Percentiles rank a stretch among this genome's conserved stretches.
Evolutionary conservation across 1,284 basidiomycete genomes (phyloP).

Genomic region (Taiwanofungus camphoratus): DNA sequence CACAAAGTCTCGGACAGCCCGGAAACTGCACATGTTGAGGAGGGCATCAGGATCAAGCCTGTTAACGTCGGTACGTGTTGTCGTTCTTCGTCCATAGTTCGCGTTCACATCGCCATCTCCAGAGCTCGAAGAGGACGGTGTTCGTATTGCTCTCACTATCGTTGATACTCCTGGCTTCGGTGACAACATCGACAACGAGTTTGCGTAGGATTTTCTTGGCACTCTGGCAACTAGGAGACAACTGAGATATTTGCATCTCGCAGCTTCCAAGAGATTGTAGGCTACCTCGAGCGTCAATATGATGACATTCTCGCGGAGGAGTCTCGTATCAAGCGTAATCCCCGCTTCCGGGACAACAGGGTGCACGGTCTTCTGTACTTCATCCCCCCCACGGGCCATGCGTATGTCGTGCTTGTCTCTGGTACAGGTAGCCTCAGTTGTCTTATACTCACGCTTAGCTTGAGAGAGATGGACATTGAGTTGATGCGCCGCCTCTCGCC

Average conservation of each 20-base stretch:
- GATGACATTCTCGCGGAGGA: constrained; percentile 99
- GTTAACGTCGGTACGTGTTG: constrained; percentile 78
- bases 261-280: constrained; percentile 95
- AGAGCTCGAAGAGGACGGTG: constrained; percentile 99
- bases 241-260: constrained; percentile 4
- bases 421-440: neutral
- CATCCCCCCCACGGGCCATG: constrained; percentile 89
- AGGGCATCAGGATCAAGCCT: constrained; percentile 95
- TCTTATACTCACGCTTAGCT: constrained; percentile 37
- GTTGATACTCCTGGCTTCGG: constrained; percentile 99
- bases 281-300: constrained; percentile 97
- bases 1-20: constrained; percentile 87
- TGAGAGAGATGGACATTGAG: constrained; percentile 99
- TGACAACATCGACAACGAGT: constrained; percentile 98
- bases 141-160: constrained; percentile 95
- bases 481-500: constrained; percentile 95
- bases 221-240: neutral
- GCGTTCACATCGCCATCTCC: constrained; percentile 6
- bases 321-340: constrained; percentile 99
- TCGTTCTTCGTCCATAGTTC: constrained; percentile 4
- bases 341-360: constrained; percentile 97
- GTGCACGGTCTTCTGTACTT: constrained; percentile 97
- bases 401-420: constrained; percentile 36
- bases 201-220: constrained; percentile 66
- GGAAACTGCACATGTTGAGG: constrained; percentile 89